Base-by-base conservation (phyloP, 202 grass and related monocot genomes). In the Dendrocalamus latiflorus region DNA sequence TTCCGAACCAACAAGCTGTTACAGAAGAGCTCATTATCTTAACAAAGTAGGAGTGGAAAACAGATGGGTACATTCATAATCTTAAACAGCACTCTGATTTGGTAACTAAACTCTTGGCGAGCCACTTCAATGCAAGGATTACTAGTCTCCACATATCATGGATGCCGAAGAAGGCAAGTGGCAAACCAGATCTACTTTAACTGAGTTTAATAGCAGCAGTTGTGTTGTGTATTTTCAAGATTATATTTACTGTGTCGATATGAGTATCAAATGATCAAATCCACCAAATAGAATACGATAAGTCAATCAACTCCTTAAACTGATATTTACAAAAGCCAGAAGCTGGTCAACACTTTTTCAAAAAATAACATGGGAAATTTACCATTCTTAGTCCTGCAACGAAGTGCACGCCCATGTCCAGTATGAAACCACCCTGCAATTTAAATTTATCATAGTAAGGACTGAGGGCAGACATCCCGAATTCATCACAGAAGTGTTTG, bases 341-440 rank as follows among this genome's bases (percentile, higher is more conserved):
- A 78, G 14, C 25, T 57, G 43, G 16, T 38, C 15, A 42, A 7
- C 79, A 64, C 13, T 38, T 58, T 36, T 2, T 57, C 22, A 4
- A 10, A 62, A 72, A 75, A 68, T 13, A 85, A 58, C 26, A 58
- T 49, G 61, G 20, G 18, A 58, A 75, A 56, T 81, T 63, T 82
- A 98, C 92, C 95, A 95, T 98, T 86, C 95, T 89, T 79, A 98
- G 81, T 84, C 95, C 92, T 86, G 95, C 91, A 81, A 98, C 80
- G 68, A 95, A 95, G 80, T 95, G 95, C 41, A 98, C 95, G 61
- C 95, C 92, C 91, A 98, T 98, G 65, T 98, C 95, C 68, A 98
- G 55, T 91, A 98, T 72, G 79, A 98, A 98, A 79, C 95, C 95
- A 83, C 92, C 95, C 95, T 98, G 89, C 63, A 92, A 92, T 88